These are phyloP conservation scores for Toxoplasma gondii DNA, from an alignment of 169 alveolate genomes.

Conservation along the genomic window DNA sequence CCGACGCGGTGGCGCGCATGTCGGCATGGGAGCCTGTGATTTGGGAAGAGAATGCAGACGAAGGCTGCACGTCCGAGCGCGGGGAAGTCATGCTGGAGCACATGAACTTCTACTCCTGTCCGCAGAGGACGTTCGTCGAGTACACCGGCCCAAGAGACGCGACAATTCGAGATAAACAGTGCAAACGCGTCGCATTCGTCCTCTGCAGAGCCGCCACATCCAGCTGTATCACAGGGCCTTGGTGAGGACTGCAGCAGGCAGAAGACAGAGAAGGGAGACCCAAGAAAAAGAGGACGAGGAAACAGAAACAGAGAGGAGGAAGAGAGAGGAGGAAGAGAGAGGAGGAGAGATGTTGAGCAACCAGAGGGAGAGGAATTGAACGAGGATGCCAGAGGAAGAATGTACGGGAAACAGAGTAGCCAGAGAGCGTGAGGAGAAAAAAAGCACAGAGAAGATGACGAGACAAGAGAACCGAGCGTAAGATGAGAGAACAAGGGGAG, in stretches of 20 bases:
- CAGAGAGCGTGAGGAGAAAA: no score
- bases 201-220: neutral
- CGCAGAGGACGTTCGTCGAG: neutral
- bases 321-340: no score
- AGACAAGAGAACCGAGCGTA: no score
- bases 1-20: neutral
- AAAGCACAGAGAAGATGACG: no score
- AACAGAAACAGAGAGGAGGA: no score
- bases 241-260: neutral
- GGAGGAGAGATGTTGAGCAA: no score
- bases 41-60: neutral
- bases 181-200: neutral
- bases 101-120: constrained; percentile 29
- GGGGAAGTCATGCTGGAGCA: constrained; percentile 33
- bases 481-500: no score
- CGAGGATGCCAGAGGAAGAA: no score
- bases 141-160: neutral
- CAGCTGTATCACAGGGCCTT: constrained; percentile 19
- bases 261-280: no score
- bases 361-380: no score
- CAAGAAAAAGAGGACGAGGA: no score
- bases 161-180: neutral
- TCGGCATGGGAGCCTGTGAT: constrained; percentile 22
- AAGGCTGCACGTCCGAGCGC: neutral
- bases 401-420: no score